These are phyloP conservation scores for Rosa hybrid DNA, from an alignment of 331 rosid species.

Conservation along the genomic window DNA sequence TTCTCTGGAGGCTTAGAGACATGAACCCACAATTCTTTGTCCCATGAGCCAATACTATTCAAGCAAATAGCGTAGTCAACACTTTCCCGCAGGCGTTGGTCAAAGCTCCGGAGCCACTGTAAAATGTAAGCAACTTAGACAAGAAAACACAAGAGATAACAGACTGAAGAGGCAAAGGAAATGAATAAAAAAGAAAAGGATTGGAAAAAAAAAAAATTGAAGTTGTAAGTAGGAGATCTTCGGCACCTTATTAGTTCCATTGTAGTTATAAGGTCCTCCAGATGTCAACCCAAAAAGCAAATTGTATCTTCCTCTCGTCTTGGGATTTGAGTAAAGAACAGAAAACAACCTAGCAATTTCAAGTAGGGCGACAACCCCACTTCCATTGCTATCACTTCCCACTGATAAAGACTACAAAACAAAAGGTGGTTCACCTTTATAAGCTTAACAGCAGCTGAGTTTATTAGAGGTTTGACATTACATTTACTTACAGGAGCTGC, in stretches of 20 bases:
- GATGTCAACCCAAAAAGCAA: conserved; percentile 93
- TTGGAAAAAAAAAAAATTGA: conserved; percentile 9
- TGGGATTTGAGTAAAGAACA: conserved; percentile 87
- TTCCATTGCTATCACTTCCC: conserved; percentile 98
- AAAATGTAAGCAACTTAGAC: conserved; percentile 29
- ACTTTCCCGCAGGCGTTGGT: conserved; percentile 93
- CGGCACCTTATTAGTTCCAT: conserved; percentile 91
- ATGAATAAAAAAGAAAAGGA: conserved; percentile 11
- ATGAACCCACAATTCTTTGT: conserved; percentile 87
- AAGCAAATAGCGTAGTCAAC: conserved; percentile 95
- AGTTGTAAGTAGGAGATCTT: conserved; percentile 21
- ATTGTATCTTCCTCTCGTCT: conserved; percentile 95
- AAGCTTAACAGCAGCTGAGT: conserved; percentile 24
- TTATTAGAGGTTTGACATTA: conserved; percentile 22
- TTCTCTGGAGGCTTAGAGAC: conserved; percentile 99
- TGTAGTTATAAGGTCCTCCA: conserved; percentile 97
- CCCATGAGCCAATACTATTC: conserved; percentile 95
- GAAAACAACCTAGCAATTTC: conserved; percentile 98
- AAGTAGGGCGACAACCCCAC: conserved; percentile 93
- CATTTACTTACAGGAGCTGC: conserved; percentile 88
- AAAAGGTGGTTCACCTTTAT: conserved; percentile 32
- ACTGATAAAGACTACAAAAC: conserved; percentile 79
- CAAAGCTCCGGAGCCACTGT: conserved; percentile 98
- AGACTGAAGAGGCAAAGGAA: not conserved
- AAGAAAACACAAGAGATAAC: conserved; percentile 8